Base-by-base conservation (phyloP, 345 rosid species). In the Boechera stricta region DNA sequence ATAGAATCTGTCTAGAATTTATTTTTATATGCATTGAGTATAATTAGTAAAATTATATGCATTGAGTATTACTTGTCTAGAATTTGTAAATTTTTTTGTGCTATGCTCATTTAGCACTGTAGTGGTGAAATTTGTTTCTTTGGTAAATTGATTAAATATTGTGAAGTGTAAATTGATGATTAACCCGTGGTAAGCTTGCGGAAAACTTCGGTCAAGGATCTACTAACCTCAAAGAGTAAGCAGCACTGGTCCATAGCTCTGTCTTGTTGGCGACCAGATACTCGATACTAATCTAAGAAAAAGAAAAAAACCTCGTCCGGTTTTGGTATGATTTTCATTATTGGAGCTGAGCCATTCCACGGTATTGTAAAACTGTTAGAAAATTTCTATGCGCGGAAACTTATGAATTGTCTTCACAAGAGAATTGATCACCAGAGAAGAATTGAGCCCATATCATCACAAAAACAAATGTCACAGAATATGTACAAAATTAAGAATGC, bases 401-500 rank as follows among this genome's bases (percentile, higher is more conserved):
- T 21, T 21, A 21, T 21, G 1, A 21, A 21, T 21, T 21, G 24
- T 21, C 24, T 21, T 21, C 24, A 1, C 24, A 21, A 21, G 1
- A 21, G 1, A 21, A 21, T 21, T 21, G 24, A 21, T 21, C 24
- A 21, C 21, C 21, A 18, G 0, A 21, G 24, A 21, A 21, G 1
- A 21, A 21, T 21, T 21, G 24, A 21, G 24, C 24, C 1, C 24
- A 21, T 21, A 21, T 21, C 24, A 21, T 21, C 24, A 21, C 21
- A 21, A 21, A 21, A 38, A 59, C 21, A 51, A 75, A 66, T n/a
- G 35, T 13, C 29, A 76, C 3, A 36, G 3, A 21, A 76, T 31
- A 61, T 41, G 74, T 76, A 52, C 79, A 69, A 68, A 68, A 58
- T 55, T 29, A 61, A 52, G 47, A 73, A 69, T 51, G 35, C 47